Evolutionary conservation across 2,329 filamentous ascomycete species (phyloP).

Genomic region (Trichoderma cornu-damae): DNA sequence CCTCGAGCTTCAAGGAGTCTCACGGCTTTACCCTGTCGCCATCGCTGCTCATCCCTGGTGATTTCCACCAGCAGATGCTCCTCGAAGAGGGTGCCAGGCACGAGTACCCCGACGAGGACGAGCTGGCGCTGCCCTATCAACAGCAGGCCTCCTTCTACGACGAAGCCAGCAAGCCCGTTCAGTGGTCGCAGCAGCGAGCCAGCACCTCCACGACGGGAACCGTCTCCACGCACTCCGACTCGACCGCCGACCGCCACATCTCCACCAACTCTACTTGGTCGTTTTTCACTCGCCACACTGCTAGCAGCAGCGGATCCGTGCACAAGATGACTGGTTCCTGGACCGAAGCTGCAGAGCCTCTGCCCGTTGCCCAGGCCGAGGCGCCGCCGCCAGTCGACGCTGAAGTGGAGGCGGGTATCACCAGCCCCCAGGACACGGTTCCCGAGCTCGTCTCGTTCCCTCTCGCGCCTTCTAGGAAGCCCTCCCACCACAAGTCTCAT

Average conservation of each 20-base stretch:
- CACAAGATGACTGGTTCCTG: constrained; percentile 33
- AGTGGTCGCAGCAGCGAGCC: constrained; percentile 40
- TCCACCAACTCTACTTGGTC: constrained; percentile 52
- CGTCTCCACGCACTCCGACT: constrained; percentile 44
- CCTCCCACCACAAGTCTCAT: constrained; percentile 34
- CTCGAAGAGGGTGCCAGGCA: constrained; percentile 28
- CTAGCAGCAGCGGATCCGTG: constrained; percentile 48
- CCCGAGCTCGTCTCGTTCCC: constrained; percentile 34
- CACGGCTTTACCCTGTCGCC: constrained; percentile 57
- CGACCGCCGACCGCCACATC: constrained; percentile 47
- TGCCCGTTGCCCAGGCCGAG: constrained; percentile 26
- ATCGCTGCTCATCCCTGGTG: constrained; percentile 56
- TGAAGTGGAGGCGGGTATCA: constrained; percentile 22
- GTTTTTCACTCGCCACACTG: constrained; percentile 49
- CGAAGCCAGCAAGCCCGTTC: constrained; percentile 11
- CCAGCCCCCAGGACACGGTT: constrained; percentile 29
- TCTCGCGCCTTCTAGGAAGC: constrained; percentile 23
- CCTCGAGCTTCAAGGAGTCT: constrained; percentile 53
- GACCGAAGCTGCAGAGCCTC: constrained; percentile 31
- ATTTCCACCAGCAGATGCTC: constrained; percentile 53
- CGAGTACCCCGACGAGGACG: constrained; percentile 33
- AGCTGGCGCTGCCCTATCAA: constrained; percentile 21
- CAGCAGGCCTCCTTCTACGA: constrained; percentile 22
- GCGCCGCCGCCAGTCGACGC: constrained; percentile 21
- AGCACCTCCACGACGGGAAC: constrained; percentile 54